phyloP scores from a whole-genome alignment of 768 basidiomycete genomes.

The Suillus brevipes region DNA sequence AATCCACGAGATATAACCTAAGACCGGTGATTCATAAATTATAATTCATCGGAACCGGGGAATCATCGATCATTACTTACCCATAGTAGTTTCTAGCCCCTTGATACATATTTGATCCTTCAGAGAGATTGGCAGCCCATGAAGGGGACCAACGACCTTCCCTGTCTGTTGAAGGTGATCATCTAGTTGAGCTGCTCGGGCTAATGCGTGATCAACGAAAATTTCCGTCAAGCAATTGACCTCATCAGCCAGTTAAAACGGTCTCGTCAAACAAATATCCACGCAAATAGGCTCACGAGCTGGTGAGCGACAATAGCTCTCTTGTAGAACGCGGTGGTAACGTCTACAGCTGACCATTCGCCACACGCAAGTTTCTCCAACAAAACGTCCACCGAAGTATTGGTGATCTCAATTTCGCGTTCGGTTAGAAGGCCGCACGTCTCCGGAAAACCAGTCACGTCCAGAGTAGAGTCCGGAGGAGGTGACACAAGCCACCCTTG shows the following conservation, averaged over 20 bases:
- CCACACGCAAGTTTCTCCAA: slow-evolving; percentile 53
- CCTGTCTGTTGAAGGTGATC: slow-evolving; percentile 61
- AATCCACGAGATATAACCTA: slow-evolving; percentile 69
- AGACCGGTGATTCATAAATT: neutral
- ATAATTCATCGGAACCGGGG: neutral
- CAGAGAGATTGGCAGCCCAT: slow-evolving; percentile 72
- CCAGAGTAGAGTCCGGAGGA: slow-evolving; percentile 45
- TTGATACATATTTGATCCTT: slow-evolving; percentile 75
- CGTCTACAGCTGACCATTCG: slow-evolving; percentile 65
- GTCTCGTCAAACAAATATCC: neutral
- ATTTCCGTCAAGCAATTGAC: slow-evolving; percentile 83
- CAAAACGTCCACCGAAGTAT: slow-evolving; percentile 42
- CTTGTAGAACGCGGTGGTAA: slow-evolving; percentile 74
- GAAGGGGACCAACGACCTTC: slow-evolving; percentile 65
- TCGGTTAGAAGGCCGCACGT: slow-evolving; percentile 57
- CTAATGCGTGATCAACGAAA: slow-evolving; percentile 69
- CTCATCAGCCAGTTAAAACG: slow-evolving; percentile 35
- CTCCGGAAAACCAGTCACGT: slow-evolving; percentile 56
- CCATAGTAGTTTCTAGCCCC: slow-evolving; percentile 70
- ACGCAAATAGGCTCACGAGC: slow-evolving; percentile 43
- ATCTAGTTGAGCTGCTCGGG: slow-evolving; percentile 66
- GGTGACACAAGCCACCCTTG: slow-evolving; percentile 58
- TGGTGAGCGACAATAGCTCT: slow-evolving; percentile 80
- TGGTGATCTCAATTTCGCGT: slow-evolving; percentile 62
- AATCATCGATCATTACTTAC: neutral